Evolutionary conservation across 2,329 filamentous ascomycete species (phyloP), one percentile per base, ranked within the genome.

Genomic region (Verticillium isaacii): DNA sequence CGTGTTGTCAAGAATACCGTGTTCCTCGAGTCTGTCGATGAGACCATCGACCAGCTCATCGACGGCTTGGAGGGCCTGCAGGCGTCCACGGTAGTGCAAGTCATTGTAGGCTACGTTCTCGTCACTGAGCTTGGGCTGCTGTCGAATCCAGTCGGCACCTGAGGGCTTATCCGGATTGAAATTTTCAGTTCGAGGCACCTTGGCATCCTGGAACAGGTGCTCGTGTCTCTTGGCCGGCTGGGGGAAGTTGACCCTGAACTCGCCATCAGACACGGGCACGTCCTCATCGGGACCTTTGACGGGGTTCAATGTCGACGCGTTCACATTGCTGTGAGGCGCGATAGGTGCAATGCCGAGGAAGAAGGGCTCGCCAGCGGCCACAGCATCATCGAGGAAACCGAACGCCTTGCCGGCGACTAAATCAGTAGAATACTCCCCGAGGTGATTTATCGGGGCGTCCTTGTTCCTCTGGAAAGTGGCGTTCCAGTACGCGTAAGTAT

Each of bases 401-500:
- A 83, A 76, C 0, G 87, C 82, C 64, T 88, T 86, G 3, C 82
- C 69, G 0, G 84, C 80, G 15, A 90, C 77, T 7, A 91, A 74
- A 66, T 91, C 89, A 2, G 81, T 78, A 52, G 76, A 72, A 66
- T 79, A 73, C 36, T 74, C 55, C 9, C 70, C 69, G 37, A 89
- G 0, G 77, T 75, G 74, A 61, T 72, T 75, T 17, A 71, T 67
- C 0, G 76, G 76, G 1, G 61, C 61, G 1, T 86, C 80, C 0
- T 78, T 73, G 66, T 91, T 88, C 11, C 84, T 79, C 63, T 88
- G 83, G 69, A 86, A 88, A 5, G 82, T 87, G 1, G 84, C 78
- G 68, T 91, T 90, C 32, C 86, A 78, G 68, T 91, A 92, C 32
- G 83, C 77, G 68, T 91, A 91, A 0, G 89, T 91, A 65, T 80